phyloP scores from a whole-genome alignment of 129 eudicot species.

The Lonicera japonica region DNA sequence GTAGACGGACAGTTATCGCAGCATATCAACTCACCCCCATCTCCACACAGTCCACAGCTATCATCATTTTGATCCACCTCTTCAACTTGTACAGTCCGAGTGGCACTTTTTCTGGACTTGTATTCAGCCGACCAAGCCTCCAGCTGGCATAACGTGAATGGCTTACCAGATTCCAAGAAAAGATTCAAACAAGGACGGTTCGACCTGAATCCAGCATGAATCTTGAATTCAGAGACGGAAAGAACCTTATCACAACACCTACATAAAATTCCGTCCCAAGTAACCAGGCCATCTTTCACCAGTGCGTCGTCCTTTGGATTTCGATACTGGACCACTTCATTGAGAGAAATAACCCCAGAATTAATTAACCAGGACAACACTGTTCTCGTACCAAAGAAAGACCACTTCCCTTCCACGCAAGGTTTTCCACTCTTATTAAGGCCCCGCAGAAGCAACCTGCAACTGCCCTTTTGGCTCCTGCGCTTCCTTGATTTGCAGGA shows the following conservation, averaged over 20 bases:
- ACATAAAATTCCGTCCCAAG: conserved; percentile 70
- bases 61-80: conserved; percentile 72
- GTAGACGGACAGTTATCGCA: conserved; percentile 96
- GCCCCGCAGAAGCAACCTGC: conserved; percentile 68
- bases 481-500: conserved; percentile 40
- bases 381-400: conserved; percentile 46
- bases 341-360: conserved; percentile 54
- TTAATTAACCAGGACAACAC: conserved; percentile 74
- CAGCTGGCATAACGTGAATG: conserved; percentile 78
- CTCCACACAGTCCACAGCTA: conserved; percentile 95
- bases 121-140: conserved; percentile 98
- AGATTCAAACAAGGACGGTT: conserved; percentile 63
- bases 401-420: conserved; percentile 50
- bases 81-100: conserved; percentile 30
- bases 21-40: conserved; percentile 88
- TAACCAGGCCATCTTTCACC: conserved; percentile 68
- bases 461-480: conserved; percentile 68
- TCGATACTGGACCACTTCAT: conserved; percentile 68
- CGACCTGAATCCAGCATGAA: conserved; percentile 61
- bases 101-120: conserved; percentile 54
- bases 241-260: conserved; percentile 64
- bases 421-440: conserved; percentile 46
- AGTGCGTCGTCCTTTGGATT: conserved; percentile 54
- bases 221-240: conserved; percentile 64
- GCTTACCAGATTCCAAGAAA: conserved; percentile 75